Percentiles rank a stretch among this genome's conserved stretches.
Evolutionary conservation across 164 flowering plant genomes (phyloP).

Genomic region (Akebia trifoliata): DNA sequence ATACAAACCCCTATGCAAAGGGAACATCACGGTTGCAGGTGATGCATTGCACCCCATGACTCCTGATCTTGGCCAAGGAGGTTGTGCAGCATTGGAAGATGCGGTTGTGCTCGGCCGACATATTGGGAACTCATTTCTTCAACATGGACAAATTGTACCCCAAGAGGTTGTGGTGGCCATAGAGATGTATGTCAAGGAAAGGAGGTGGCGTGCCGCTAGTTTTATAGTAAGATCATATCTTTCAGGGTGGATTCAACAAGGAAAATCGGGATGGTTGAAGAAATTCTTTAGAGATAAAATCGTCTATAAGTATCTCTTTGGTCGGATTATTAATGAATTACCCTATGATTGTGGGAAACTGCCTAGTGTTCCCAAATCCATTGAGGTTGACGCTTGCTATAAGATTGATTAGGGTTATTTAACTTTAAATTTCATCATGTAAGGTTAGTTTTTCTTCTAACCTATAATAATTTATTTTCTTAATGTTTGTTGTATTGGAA

Average conservation of each 20-base stretch:
- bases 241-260: slow-evolving; percentile 19
- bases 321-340: not conserved
- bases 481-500: too few relatives aligned
- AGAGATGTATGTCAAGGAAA: slow-evolving; percentile 16
- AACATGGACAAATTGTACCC: not conserved
- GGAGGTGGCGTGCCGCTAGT: slow-evolving; percentile 16
- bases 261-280: slow-evolving; percentile 12
- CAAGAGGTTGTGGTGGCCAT: slow-evolving; percentile 1
- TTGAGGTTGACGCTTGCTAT: not conserved
- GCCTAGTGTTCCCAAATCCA: not conserved
- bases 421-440: too few relatives aligned
- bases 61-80: slow-evolving; percentile 26
- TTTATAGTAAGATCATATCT: slow-evolving; percentile 12
- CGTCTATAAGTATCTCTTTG: not conserved
- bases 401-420: too few relatives aligned
- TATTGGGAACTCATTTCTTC: slow-evolving; percentile 3
- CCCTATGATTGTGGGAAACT: slow-evolving; percentile 8
- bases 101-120: slow-evolving; percentile 19
- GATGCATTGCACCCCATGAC: slow-evolving; percentile 30
- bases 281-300: slow-evolving; percentile 4
- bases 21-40: slow-evolving; percentile 4
- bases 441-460: too few relatives aligned
- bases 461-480: too few relatives aligned
- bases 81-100: slow-evolving; percentile 24
- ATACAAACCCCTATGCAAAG: not conserved